Percentiles rank a stretch among this genome's conserved stretches.
phyloP scores from a whole-genome alignment of 768 basidiomycete genomes.

The Gloeostereum incarnatum region DNA sequence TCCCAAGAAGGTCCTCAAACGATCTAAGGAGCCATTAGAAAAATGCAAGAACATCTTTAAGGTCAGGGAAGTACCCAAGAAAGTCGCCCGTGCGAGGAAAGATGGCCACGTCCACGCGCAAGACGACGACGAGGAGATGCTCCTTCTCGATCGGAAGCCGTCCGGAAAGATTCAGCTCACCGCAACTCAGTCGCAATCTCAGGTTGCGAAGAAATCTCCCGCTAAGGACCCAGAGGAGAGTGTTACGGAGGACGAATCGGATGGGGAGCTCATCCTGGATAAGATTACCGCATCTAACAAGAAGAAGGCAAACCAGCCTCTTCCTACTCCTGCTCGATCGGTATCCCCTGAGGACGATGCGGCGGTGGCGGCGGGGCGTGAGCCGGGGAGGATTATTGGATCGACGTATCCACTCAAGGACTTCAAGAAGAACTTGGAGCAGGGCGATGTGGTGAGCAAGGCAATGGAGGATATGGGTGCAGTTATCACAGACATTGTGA shows the following conservation, averaged over 20 bases:
- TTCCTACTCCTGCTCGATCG: slow-evolving; percentile 50
- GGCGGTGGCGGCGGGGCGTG: slow-evolving; percentile 40
- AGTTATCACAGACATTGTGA: slow-evolving; percentile 63
- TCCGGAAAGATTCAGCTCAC: not conserved
- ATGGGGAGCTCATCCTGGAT: slow-evolving; percentile 13
- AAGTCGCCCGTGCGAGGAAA: slow-evolving; percentile 42
- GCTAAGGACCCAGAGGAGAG: slow-evolving; percentile 53
- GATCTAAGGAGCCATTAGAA: slow-evolving; percentile 44
- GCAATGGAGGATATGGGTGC: slow-evolving; percentile 72
- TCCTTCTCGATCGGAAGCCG: slow-evolving; percentile 44
- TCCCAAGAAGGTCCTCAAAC: slow-evolving; percentile 59
- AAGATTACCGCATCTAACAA: slow-evolving; percentile 7
- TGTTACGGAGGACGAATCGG: slow-evolving; percentile 24
- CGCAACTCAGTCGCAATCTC: slow-evolving; percentile 6
- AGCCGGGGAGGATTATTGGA: slow-evolving; percentile 69
- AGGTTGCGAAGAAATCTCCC: slow-evolving; percentile 25
- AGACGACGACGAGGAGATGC: slow-evolving; percentile 51
- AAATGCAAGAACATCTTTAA: slow-evolving; percentile 61
- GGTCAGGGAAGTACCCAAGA: slow-evolving; percentile 71
- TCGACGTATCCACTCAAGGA: slow-evolving; percentile 66
- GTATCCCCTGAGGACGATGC: slow-evolving; percentile 25
- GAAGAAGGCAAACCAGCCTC: slow-evolving; percentile 13
- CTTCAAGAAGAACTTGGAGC: slow-evolving; percentile 60
- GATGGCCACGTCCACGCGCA: slow-evolving; percentile 52
- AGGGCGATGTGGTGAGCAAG: slow-evolving; percentile 76